phyloP scores from a whole-genome alignment of 305 asterid species.

The Ilex paraguariensis region DNA sequence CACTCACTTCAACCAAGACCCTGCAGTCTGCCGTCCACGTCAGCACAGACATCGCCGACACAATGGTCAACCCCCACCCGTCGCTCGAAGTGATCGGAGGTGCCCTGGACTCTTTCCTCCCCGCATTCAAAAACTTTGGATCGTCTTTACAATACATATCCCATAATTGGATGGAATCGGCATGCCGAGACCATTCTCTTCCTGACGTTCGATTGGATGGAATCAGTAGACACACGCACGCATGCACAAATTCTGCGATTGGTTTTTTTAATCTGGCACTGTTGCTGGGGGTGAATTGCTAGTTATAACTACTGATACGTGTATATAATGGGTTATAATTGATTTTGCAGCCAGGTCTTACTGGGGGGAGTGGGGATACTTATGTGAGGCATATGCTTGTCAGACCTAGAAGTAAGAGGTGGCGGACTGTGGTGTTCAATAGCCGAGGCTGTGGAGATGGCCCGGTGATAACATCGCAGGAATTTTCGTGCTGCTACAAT shows the following conservation, averaged over 20 bases:
- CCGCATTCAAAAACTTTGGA: conserved; percentile 57
- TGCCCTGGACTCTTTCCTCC: conserved; percentile 51
- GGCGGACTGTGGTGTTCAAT: conserved; percentile 88
- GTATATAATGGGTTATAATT: conserved; percentile 9
- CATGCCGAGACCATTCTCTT: conserved; percentile 74
- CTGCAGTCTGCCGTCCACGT: conserved; percentile 18
- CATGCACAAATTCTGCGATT: too few relatives aligned
- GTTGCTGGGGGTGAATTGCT: too few relatives aligned
- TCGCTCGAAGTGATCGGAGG: conserved; percentile 81
- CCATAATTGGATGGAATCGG: conserved; percentile 57
- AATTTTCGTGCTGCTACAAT: background rate
- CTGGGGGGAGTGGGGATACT: conserved; percentile 82
- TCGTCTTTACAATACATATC: conserved; percentile 57
- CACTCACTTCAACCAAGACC: background rate
- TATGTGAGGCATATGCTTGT: conserved; percentile 88
- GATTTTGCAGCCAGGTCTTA: conserved; percentile 84
- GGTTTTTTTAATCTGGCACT: too few relatives aligned
- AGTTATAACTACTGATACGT: too few relatives aligned
- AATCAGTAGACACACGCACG: too few relatives aligned
- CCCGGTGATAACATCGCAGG: conserved; percentile 93
- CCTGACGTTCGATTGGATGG: conserved; percentile 62
- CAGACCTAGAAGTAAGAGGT: conserved; percentile 68
- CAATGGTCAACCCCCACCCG: conserved; percentile 39
- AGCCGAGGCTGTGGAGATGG: conserved; percentile 90
- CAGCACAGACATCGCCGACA: conserved; percentile 11